These are phyloP conservation scores for Pichia manshurica DNA, from an alignment of 805 yeast species.

Conservation along the genomic window DNA sequence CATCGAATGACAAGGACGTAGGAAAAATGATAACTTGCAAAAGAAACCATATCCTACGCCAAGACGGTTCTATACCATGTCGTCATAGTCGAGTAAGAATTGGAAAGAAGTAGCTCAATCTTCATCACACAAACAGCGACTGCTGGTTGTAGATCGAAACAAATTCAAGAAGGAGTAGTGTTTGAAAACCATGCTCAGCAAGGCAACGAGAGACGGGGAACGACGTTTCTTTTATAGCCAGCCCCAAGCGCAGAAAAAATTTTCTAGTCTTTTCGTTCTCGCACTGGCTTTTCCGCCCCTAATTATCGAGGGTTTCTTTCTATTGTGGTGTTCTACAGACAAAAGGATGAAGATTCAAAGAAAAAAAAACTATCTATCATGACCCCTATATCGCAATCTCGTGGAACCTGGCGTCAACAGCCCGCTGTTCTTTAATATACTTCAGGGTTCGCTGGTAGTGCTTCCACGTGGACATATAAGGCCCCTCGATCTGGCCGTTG, in stretches of 20 bases:
- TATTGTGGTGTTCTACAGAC: too few relatives aligned
- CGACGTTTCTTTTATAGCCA: background rate
- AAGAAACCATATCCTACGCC: slow-evolving; percentile 23
- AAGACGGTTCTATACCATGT: slow-evolving; percentile 61
- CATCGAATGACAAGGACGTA: slow-evolving; percentile 21
- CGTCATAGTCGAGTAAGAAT: slow-evolving; percentile 92
- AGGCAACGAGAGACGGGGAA: background rate
- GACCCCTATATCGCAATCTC: slow-evolving; percentile 9
- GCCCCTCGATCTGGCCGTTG: slow-evolving; percentile 13
- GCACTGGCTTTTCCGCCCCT: background rate
- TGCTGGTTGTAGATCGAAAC: slow-evolving; percentile 8
- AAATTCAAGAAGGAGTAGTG: too few relatives aligned
- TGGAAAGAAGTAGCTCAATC: slow-evolving; percentile 76
- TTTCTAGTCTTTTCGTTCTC: background rate
- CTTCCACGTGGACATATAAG: slow-evolving; percentile 35
- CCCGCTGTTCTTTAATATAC: slow-evolving; percentile 65
- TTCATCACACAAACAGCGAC: slow-evolving; percentile 26
- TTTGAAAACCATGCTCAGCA: background rate
- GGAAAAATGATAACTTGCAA: slow-evolving; percentile 33
- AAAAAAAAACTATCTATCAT: too few relatives aligned
- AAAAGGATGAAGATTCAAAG: too few relatives aligned
- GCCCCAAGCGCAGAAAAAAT: background rate
- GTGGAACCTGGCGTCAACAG: slow-evolving; percentile 58
- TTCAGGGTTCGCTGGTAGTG: slow-evolving; percentile 69
- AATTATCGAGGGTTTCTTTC: slow-evolving; percentile 7